Percentiles rank a stretch among this genome's conserved stretches.
phyloP scores from a whole-genome alignment of 768 basidiomycete genomes.

The Rhizopogon vulgaris region DNA sequence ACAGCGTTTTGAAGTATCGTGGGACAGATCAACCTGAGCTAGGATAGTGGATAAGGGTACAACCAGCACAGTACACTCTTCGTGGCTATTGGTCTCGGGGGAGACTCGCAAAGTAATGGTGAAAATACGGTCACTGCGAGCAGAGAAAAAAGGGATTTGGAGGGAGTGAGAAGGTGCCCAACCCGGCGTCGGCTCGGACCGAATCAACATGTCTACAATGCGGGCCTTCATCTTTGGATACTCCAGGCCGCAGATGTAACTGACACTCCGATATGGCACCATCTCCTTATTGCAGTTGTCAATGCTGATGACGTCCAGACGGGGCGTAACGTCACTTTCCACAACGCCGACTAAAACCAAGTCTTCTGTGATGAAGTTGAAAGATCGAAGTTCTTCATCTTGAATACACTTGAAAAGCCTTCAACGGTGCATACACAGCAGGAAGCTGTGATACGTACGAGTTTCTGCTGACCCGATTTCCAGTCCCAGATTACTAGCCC shows the following conservation, averaged over 20 bases:
- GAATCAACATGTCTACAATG: conserved; percentile 20
- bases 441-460: conserved; percentile 16
- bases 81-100: background rate
- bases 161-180: conserved; percentile 13
- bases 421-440: background rate
- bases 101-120: conserved; percentile 19
- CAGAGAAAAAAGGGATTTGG: conserved; percentile 16
- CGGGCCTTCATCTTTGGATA: conserved; percentile 17
- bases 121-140: conserved; percentile 26
- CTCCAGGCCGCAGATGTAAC: conserved; percentile 19
- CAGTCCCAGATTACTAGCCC: conserved; percentile 30
- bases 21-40: conserved; percentile 14
- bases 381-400: conserved; percentile 21
- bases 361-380: conserved; percentile 28
- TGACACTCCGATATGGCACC: conserved; percentile 8
- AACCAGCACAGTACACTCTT: conserved; percentile 19
- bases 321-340: background rate
- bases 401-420: conserved; percentile 13
- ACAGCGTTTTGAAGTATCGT: background rate
- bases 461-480: conserved; percentile 22
- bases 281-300: conserved; percentile 2
- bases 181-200: conserved; percentile 27
- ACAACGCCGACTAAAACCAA: conserved; percentile 18
- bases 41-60: conserved; percentile 27
- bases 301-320: conserved; percentile 17